Base-by-base conservation (phyloP, 202 grass and related monocot species). In the Musa balbisiana region DNA sequence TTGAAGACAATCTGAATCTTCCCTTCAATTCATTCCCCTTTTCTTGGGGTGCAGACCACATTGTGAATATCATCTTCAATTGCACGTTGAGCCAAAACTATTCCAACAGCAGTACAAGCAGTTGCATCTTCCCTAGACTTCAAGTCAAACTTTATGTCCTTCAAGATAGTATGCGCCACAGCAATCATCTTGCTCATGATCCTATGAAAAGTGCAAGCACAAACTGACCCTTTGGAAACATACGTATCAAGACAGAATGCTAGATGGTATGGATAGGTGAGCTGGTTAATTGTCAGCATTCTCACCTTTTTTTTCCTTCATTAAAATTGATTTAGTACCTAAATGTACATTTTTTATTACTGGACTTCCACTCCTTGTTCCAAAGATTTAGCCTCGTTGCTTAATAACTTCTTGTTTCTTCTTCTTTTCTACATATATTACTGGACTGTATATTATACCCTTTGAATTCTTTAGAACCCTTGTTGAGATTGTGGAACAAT, bases 131-230 rank as follows among this genome's bases (percentile, higher is more conserved):
- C 88, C 85, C 72, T 85, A 10, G 85, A 91, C 60, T 76, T 83
- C 25, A 87, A 29, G 78, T 91, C 85, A 82, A 85, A 88, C 71
- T 84, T 92, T 84, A 92, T 92, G 60, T 92, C 90, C 69, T 89
- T 92, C 0, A 84, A 89, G 73, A 92, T 92, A 10, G 86, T 89
- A 68, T 92, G 86, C 1, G 90, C 82, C 12, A 89, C 90, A 0
- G 82, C 55, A 12, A 89, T 86, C 73, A 92, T 84, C 74, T 78
- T 84, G 82, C 90, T 87, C 33, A 84, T 92, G 53, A 87, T 73
- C 58, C 90, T 74, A 55, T 92, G 86, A 64, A 92, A 79, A 22
- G 89, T 82, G 49, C 86, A 92, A 78, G 90, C 90, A 27, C 90
- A 73, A 64, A 89, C 90, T 2, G 90, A 92, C 64, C 90, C 84